Conservation (phyloP, 148 eudicot species). For the Suaeda aralocaspica region DNA sequence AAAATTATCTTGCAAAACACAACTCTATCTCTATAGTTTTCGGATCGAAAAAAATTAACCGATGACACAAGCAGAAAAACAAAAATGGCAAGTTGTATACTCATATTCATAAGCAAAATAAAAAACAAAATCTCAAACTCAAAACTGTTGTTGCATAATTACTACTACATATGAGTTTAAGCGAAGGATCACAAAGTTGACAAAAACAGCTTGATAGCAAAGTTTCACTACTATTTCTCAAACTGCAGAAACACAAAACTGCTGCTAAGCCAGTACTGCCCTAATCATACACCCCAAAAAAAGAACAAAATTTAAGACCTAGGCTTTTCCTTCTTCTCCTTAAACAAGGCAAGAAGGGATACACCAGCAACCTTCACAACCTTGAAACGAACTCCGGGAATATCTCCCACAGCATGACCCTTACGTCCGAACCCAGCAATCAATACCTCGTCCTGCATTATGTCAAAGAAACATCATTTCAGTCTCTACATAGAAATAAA, state of each 20-base stretch:
- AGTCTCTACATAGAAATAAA: too few species aligned
- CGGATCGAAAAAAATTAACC: too few species aligned
- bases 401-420: constrained; percentile 99
- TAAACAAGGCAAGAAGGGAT: constrained; percentile 80
- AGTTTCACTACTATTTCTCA: constrained; percentile 19
- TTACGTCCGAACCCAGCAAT: constrained; percentile 96
- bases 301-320: constrained; percentile 60
- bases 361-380: constrained; percentile 97
- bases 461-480: background rate
- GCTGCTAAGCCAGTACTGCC: constrained; percentile 8
- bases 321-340: constrained; percentile 96
- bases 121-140: constrained; percentile 3
- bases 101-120: background rate
- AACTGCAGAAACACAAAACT: constrained; percentile 21
- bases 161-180: constrained; percentile 11
- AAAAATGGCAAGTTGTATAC: too few species aligned
- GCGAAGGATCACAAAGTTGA: constrained; percentile 1
- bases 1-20: too few species aligned
- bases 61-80: too few species aligned
- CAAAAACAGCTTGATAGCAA: constrained; percentile 12
- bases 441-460: constrained; percentile 75
- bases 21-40: too few species aligned
- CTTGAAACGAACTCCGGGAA: constrained; percentile 98
- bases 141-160: constrained; percentile 15
- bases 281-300: background rate